These are phyloP conservation scores for Candida sp. DNA, from an alignment of 1,139 yeast genomes.

Conservation along the genomic window DNA sequence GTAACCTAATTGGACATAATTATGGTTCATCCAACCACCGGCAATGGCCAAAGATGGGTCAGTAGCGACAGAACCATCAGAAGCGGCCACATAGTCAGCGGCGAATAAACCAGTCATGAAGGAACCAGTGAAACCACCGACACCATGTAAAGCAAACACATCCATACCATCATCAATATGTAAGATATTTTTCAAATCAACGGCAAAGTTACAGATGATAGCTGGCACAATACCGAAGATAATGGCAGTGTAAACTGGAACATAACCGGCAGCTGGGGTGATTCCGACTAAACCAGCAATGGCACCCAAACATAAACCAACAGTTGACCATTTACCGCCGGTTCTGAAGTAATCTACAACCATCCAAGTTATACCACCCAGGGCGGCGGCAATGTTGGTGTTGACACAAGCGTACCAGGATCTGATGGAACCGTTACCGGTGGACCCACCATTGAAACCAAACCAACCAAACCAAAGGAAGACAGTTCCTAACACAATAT, in stretches of 20 bases:
- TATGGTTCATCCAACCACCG: slow-evolving; percentile 96
- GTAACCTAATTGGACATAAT: slow-evolving; percentile 86
- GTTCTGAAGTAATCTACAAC: slow-evolving; percentile 84
- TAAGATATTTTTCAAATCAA: slow-evolving; percentile 68
- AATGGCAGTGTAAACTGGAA: slow-evolving; percentile 85
- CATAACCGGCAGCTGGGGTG: slow-evolving; percentile 97
- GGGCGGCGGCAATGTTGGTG: slow-evolving; percentile 90
- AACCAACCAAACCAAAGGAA: slow-evolving; percentile 99
- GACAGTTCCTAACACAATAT: slow-evolving; percentile 90
- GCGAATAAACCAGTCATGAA: slow-evolving; percentile 89
- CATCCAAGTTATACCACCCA: slow-evolving; percentile 94
- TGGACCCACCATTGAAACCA: slow-evolving; percentile 97
- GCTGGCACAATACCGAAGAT: slow-evolving; percentile 84
- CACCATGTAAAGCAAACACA: slow-evolving; percentile 90
- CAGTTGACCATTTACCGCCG: slow-evolving; percentile 92
- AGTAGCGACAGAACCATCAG: slow-evolving; percentile 62
- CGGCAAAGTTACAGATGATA: slow-evolving; percentile 77
- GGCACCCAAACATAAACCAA: slow-evolving; percentile 91
- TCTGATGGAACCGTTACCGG: slow-evolving; percentile 87
- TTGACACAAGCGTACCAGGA: slow-evolving; percentile 92
- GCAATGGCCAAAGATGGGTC: slow-evolving; percentile 44
- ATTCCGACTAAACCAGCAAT: slow-evolving; percentile 94
- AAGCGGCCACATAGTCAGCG: slow-evolving; percentile 84
- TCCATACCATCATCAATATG: slow-evolving; percentile 94
- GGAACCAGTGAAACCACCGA: slow-evolving; percentile 88